A percentile compares a stretch with the other conserved stretches of the same genome.
Conservation (phyloP, 2,329 filamentous ascomycete species). For the Aspergillus transmontanensis region DNA sequence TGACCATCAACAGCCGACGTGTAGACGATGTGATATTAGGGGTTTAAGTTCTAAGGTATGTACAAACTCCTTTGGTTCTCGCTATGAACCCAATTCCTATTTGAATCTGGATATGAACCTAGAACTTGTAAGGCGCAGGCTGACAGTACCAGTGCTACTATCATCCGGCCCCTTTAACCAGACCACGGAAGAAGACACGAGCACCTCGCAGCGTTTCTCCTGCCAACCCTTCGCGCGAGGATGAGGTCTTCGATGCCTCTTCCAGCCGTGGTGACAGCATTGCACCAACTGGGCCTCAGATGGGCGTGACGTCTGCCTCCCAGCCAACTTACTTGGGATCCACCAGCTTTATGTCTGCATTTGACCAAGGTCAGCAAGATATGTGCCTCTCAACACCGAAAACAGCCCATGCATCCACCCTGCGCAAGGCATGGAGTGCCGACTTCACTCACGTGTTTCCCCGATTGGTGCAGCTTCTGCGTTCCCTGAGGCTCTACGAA, state of each 20-base stretch:
- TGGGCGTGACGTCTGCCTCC: background rate
- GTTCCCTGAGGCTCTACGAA: background rate
- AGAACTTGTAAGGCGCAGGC: background rate
- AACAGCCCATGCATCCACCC: background rate
- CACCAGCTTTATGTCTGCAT: constrained; percentile 7
- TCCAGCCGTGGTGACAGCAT: background rate
- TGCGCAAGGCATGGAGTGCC: constrained; percentile 2
- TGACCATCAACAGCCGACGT: constrained; percentile 7
- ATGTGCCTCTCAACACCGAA: constrained; percentile 1
- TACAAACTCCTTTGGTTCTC: background rate
- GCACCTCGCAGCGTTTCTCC: background rate
- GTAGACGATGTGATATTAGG: background rate
- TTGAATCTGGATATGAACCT: background rate
- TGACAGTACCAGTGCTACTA: constrained; percentile 10
- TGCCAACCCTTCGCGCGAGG: background rate
- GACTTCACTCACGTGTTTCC: background rate
- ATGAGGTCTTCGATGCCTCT: background rate
- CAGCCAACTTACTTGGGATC: constrained; percentile 3
- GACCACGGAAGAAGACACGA: background rate
- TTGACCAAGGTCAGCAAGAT: background rate
- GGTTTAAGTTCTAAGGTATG: background rate
- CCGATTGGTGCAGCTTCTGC: constrained; percentile 6
- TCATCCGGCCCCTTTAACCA: constrained; percentile 10
- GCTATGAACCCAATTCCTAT: too few species aligned
- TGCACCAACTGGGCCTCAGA: background rate